Base-by-base conservation (phyloP, 2,329 filamentous ascomycete genomes). In the Akanthomyces uredinophilus region DNA sequence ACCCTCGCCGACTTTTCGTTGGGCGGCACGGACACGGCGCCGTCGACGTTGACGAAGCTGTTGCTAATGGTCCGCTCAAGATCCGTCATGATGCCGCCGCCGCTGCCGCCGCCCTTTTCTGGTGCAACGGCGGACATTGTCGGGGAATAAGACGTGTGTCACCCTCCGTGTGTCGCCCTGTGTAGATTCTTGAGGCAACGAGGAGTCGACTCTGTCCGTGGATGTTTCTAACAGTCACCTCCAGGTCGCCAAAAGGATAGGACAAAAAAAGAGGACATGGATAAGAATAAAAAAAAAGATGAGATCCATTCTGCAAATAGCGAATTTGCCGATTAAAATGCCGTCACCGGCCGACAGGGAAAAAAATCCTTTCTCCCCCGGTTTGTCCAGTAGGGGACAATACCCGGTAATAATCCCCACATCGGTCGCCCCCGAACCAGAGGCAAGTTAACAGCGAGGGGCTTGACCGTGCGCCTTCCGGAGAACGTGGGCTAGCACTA, bases 11-110 rank as follows among this genome's bases (percentile, higher is more conserved):
- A 18, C 24, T 8, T 16, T 8, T 50, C 13, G 20, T 20, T 46
- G 27, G 57, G 58, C 39, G 50, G 58, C 8, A 53, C 39, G 8
- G 58, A 53, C 37, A 61, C 58, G 27, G 58, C 58, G 58, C 58
- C 58, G 41, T 61, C 58, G 22, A 61, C 50, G 20, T 46, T 24
- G 50, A 22, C 58, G 41, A 53, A 44, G 41, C 47, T 61, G 41
- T 61, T 61, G 50, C 58, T 61, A 11, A 61, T 37, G 24, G 58
- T 46, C 18, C 50, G 32, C 20, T 53, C 49, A 8, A 61, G 22
- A 13, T 55, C 52, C 5, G 16, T 20, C 37, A 39, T 16, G 43
- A 46, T n/a, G 2, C 43, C 43, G 7, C 43, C n/a, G 41, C n/a
- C 20, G 20, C 4, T 24, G 29, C 11, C 20, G 32, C 16, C 35